Evolutionary conservation across 768 basidiomycete genomes (phyloP).

Genomic region (Suillus lakei): DNA sequence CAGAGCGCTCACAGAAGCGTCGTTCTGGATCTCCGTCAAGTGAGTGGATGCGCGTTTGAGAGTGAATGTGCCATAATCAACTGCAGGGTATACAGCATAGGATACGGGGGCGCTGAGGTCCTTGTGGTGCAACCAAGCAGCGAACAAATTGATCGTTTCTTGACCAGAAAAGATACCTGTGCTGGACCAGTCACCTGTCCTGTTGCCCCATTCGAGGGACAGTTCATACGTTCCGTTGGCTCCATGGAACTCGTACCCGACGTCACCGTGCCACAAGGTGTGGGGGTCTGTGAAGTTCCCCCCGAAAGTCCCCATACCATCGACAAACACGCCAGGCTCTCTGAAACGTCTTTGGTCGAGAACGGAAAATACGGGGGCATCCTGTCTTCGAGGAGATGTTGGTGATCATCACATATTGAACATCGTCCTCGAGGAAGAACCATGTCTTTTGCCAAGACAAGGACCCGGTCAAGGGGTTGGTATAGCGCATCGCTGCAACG

Average conservation of each 20-base stretch:
- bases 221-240: conserved; percentile 29
- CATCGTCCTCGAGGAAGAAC: conserved; percentile 72
- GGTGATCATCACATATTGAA: conserved; percentile 67
- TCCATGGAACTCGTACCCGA: conserved; percentile 63
- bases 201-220: conserved; percentile 49
- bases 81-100: conserved; percentile 64
- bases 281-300: conserved; percentile 19
- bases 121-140: conserved; percentile 61
- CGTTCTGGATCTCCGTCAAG: conserved; percentile 50
- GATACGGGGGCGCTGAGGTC: conserved; percentile 41
- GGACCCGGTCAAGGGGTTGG: conserved; percentile 61
- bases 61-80: conserved; percentile 42
- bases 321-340: conserved; percentile 45
- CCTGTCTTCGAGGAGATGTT: conserved; percentile 49
- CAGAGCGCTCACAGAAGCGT: conserved; percentile 52
- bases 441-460: conserved; percentile 71
- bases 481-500: conserved; percentile 67
- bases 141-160: conserved; percentile 63
- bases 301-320: conserved; percentile 31
- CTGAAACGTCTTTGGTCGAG: conserved; percentile 64
- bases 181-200: conserved; percentile 61
- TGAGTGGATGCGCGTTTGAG: conserved; percentile 37
- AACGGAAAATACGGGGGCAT: conserved; percentile 60
- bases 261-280: conserved; percentile 66
- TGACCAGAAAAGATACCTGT: conserved; percentile 70